These are phyloP conservation scores for Penicillium arizonense DNA, from an alignment of 495 filamentous ascomycete genomes.

Conservation along the genomic window DNA sequence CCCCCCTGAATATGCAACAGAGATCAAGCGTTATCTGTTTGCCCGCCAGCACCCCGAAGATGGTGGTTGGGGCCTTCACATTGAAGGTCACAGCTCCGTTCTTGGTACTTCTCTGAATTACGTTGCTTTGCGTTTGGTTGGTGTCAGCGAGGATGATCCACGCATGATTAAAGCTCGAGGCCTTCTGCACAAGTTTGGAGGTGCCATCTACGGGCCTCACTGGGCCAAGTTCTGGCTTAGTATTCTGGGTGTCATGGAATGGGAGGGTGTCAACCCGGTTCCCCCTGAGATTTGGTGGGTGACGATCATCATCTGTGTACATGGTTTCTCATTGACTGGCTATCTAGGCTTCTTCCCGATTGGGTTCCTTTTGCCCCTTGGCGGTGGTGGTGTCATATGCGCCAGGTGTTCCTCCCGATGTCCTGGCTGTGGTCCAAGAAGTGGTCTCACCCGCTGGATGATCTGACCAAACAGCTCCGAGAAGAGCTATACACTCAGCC, in stretches of 20 bases:
- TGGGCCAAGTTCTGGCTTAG: slow-evolving; percentile 95
- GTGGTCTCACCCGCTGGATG: slow-evolving; percentile 68
- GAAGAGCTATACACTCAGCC: slow-evolving; percentile 83
- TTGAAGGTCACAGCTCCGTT: slow-evolving; percentile 89
- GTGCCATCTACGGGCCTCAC: slow-evolving; percentile 80
- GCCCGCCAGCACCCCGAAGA: slow-evolving; percentile 82
- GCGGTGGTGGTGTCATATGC: slow-evolving; percentile 99
- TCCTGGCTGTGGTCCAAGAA: slow-evolving; percentile 81
- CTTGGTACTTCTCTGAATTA: slow-evolving; percentile 94
- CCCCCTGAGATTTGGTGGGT: slow-evolving; percentile 85
- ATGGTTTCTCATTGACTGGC: slow-evolving; percentile 1
- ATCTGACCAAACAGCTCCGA: slow-evolving; percentile 67
- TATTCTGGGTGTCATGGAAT: slow-evolving; percentile 77
- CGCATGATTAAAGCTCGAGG: slow-evolving; percentile 84
- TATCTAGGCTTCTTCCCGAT: slow-evolving; percentile 73
- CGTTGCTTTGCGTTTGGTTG: slow-evolving; percentile 77
- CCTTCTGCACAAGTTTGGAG: slow-evolving; percentile 80
- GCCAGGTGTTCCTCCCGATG: slow-evolving; percentile 90
- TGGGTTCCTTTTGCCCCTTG: slow-evolving; percentile 94
- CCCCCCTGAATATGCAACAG: slow-evolving; percentile 73
- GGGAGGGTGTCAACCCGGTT: slow-evolving; percentile 91
- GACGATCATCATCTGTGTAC: background rate
- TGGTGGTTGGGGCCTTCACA: slow-evolving; percentile 96
- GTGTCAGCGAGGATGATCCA: slow-evolving; percentile 81
- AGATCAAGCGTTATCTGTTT: slow-evolving; percentile 93